Conservation (phyloP, 495 filamentous ascomycete species). For the Barbatosphaeria neglecta region DNA sequence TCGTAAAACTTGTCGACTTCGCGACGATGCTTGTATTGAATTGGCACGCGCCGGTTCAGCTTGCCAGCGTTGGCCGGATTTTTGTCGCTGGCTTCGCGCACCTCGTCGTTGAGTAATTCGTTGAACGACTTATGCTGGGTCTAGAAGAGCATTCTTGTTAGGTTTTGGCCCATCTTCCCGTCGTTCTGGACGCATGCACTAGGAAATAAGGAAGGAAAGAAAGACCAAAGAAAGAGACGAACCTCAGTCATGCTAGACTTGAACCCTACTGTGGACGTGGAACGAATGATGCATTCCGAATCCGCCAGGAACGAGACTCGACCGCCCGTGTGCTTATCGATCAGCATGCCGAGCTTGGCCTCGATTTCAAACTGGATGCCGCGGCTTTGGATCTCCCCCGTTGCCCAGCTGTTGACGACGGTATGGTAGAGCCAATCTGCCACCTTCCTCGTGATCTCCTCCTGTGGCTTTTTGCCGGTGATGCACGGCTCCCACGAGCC, state of each 20-base stretch:
- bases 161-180: background rate
- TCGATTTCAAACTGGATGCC: slow-evolving; percentile 80
- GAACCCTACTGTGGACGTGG: slow-evolving; percentile 44
- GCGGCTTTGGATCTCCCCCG: slow-evolving; percentile 39
- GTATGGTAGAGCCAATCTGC: slow-evolving; percentile 64
- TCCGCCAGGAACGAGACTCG: slow-evolving; percentile 51
- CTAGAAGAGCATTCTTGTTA: slow-evolving; percentile 25
- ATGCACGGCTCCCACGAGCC: slow-evolving; percentile 69
- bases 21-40: slow-evolving; percentile 69
- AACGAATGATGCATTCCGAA: slow-evolving; percentile 54
- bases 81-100: slow-evolving; percentile 38
- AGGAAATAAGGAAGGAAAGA: too few species aligned
- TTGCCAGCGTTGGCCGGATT: slow-evolving; percentile 23
- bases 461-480: slow-evolving; percentile 49
- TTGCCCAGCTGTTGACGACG: slow-evolving; percentile 48
- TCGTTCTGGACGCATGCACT: too few species aligned
- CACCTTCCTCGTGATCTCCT: slow-evolving; percentile 53
- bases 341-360: slow-evolving; percentile 73
- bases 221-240: slow-evolving; percentile 25
- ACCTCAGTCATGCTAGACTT: slow-evolving; percentile 79
- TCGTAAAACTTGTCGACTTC: slow-evolving; percentile 77
- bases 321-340: slow-evolving; percentile 57
- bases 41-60: slow-evolving; percentile 40
- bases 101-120: slow-evolving; percentile 61
- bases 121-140: slow-evolving; percentile 69